Evolutionary conservation across 2,329 filamentous ascomycete species (phyloP).

Genomic region (Diplodia scrobiculata): DNA sequence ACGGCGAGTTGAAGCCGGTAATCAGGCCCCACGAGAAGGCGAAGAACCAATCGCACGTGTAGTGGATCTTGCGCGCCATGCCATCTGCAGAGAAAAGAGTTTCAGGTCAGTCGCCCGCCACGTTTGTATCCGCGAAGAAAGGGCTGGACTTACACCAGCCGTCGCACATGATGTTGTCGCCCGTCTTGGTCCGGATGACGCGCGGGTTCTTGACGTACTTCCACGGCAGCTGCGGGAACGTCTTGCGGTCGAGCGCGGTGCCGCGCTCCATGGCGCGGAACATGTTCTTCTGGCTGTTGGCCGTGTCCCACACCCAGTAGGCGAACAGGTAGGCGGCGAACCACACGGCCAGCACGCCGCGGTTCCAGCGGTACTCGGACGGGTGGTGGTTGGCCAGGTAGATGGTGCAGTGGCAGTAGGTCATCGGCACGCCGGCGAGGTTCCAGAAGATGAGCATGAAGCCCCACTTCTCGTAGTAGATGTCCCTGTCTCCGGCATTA

Average conservation of each 20-base stretch:
- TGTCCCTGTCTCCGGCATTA: conserved; percentile 58
- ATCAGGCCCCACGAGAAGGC: conserved; percentile 73
- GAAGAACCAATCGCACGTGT: conserved; percentile 75
- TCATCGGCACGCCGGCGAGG: conserved; percentile 83
- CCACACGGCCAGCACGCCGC: conserved; percentile 58
- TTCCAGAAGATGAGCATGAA: conserved; percentile 99
- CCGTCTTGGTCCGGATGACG: conserved; percentile 68
- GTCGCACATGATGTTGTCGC: conserved; percentile 73
- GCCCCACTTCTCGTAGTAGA: conserved; percentile 96
- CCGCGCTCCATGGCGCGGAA: conserved; percentile 81
- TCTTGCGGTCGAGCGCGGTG: conserved; percentile 58
- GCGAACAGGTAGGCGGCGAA: conserved; percentile 43
- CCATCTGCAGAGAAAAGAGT: conserved; percentile 51
- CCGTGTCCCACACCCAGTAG: conserved; percentile 92
- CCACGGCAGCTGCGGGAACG: conserved; percentile 83
- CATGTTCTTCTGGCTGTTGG: conserved; percentile 90
- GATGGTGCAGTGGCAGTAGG: conserved; percentile 90
- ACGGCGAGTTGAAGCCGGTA: conserved; percentile 74
- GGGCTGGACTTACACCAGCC: conserved; percentile 63
- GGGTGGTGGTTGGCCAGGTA: conserved; percentile 57
- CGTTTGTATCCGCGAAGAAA: neutral
- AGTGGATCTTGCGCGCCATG: conserved; percentile 72
- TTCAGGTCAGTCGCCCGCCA: conserved; percentile 27
- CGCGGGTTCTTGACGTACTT: conserved; percentile 75
- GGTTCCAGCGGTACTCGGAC: conserved; percentile 68